A percentile compares a stretch with the other conserved stretches of the same genome.
Conservation (phyloP, 129 eudicot species). For the Artemisia annua region DNA sequence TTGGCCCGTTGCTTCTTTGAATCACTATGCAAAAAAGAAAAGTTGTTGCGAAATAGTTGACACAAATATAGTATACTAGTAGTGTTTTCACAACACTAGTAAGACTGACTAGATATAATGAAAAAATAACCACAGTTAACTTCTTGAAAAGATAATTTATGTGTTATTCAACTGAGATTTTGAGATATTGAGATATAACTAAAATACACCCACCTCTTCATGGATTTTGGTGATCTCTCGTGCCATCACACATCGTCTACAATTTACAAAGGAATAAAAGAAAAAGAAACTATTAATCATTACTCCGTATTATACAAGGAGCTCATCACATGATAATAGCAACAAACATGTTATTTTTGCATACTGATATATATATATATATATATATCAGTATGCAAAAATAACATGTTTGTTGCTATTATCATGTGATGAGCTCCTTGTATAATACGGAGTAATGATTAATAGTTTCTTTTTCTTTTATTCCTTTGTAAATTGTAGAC, state of each 20-base stretch:
- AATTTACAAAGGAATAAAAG: background rate
- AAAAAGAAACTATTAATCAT: background rate
- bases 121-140: background rate
- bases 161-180: background rate
- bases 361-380: background rate
- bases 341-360: background rate
- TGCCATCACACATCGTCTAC: conserved; percentile 94
- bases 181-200: background rate
- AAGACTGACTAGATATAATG: too few species aligned
- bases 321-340: background rate
- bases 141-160: background rate
- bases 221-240: conserved; percentile 96
- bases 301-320: background rate
- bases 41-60: too few species aligned
- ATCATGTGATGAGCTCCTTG: background rate
- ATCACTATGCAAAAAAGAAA: too few species aligned
- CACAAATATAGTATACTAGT: too few species aligned
- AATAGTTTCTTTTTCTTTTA: background rate
- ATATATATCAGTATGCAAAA: background rate
- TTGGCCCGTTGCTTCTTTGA: too few species aligned
- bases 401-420: background rate
- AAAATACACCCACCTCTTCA: conserved; percentile 65
- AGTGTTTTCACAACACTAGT: too few species aligned
- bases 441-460: background rate
- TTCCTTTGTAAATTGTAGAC: conserved; percentile 40